Evolutionary conservation across 495 filamentous ascomycete genomes (phyloP).

Genomic region (Lophium mytilinum): DNA sequence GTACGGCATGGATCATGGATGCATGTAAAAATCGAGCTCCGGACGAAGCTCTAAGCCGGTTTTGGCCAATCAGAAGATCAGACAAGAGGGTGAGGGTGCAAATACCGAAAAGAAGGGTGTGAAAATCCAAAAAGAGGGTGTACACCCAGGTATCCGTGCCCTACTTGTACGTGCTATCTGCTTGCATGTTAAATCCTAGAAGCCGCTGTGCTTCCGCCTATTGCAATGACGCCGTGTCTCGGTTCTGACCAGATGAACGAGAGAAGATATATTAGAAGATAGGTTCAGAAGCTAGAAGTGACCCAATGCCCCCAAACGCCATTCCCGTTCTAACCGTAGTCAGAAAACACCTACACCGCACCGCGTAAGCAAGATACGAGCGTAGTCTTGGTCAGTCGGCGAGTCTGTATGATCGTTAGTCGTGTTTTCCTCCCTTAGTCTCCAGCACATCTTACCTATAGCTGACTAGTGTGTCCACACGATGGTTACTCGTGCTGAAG

Average conservation of each 20-base stretch:
- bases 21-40: too few relatives aligned
- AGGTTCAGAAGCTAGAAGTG: background rate
- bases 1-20: too few relatives aligned
- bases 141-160: background rate
- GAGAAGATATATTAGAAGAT: background rate
- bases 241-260: background rate
- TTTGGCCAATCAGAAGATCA: too few relatives aligned
- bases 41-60: too few relatives aligned
- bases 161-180: background rate
- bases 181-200: background rate
- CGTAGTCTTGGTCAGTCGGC: background rate
- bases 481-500: slow-evolving; percentile 88
- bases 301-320: too few relatives aligned
- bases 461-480: slow-evolving; percentile 89
- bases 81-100: too few relatives aligned
- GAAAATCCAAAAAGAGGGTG: background rate
- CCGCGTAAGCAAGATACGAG: background rate
- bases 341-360: background rate
- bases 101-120: too few relatives aligned
- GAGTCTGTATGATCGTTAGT: background rate
- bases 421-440: background rate
- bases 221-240: too few relatives aligned
- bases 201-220: too few relatives aligned
- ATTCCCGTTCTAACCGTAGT: too few relatives aligned
- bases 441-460: slow-evolving; percentile 50